A percentile compares a stretch with the other conserved stretches of the same genome.
These are phyloP conservation scores for Phytophthora pluvialis DNA, from an alignment of 352 stramenopile genomes.

Conservation along the genomic window DNA sequence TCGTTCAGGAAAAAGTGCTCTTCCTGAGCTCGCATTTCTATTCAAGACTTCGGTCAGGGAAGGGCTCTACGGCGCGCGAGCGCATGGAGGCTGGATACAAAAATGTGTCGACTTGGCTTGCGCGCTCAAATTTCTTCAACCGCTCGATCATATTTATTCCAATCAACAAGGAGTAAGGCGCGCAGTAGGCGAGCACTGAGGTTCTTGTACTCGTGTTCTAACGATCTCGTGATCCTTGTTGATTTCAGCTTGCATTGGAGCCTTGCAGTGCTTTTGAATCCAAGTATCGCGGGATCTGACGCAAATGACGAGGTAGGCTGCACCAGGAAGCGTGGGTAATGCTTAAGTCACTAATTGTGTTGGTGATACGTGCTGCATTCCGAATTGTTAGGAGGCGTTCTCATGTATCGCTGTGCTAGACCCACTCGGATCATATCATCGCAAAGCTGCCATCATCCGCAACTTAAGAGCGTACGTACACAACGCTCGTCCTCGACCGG, in stretches of 20 bases:
- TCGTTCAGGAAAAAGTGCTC: constrained; percentile 73
- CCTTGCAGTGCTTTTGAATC: constrained; percentile 81
- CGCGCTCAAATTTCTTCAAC: constrained; percentile 69
- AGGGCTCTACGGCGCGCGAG: constrained; percentile 33
- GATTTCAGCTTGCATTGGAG: constrained; percentile 83
- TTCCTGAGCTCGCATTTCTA: constrained; percentile 88
- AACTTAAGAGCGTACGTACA: constrained; percentile 61
- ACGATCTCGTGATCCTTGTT: constrained; percentile 9
- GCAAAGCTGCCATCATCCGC: constrained; percentile 56
- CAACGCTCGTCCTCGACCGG: no score
- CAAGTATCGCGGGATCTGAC: constrained; percentile 46
- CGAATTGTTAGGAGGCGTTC: constrained; percentile 37
- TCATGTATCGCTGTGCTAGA: constrained; percentile 75
- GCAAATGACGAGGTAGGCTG: constrained; percentile 35
- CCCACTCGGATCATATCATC: constrained; percentile 76
- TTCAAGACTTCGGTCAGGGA: constrained; percentile 57
- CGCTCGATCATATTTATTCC: constrained; percentile 85
- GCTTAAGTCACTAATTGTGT: not conserved
- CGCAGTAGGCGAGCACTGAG: not conserved
- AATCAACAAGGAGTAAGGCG: constrained; percentile 87
- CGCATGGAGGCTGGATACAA: constrained; percentile 71
- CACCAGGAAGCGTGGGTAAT: not conserved
- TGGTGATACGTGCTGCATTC: not conserved
- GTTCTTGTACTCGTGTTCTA: constrained; percentile 7
- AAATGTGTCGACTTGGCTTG: constrained; percentile 81